A percentile compares a stretch with the other conserved stretches of the same genome.
Evolutionary conservation across 2,329 filamentous ascomycete species (phyloP).

Genomic region (Penicillium oxalicum): DNA sequence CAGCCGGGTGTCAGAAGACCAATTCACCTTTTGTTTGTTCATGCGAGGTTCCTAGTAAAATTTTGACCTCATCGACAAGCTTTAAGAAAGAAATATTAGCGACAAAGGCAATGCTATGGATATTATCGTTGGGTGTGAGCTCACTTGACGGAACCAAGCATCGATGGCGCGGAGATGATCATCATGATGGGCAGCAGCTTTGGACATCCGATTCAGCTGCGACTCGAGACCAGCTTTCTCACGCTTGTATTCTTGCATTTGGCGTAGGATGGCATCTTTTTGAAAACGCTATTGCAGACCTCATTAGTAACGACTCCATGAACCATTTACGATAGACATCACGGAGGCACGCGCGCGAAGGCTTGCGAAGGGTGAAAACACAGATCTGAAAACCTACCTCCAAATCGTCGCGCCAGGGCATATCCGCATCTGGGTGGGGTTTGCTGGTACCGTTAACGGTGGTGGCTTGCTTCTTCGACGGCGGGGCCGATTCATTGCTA

Average conservation of each 20-base stretch:
- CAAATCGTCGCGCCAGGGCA: constrained; percentile 65
- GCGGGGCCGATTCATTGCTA: constrained; percentile 76
- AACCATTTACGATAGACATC: background rate
- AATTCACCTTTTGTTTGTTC: constrained; percentile 26
- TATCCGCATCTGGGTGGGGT: constrained; percentile 60
- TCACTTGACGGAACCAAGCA: constrained; percentile 88
- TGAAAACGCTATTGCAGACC: constrained; percentile 63
- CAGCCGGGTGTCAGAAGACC: background rate
- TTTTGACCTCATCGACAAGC: constrained; percentile 45
- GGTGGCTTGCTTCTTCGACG: constrained; percentile 80
- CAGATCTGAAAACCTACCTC: constrained; percentile 54
- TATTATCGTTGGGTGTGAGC: constrained; percentile 21
- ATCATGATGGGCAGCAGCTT: constrained; percentile 75
- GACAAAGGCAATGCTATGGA: background rate
- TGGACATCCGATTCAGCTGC: constrained; percentile 73
- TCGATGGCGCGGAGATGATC: constrained; percentile 88
- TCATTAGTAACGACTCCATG: constrained; percentile 27
- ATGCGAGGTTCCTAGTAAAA: constrained; percentile 31
- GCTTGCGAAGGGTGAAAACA: too few species aligned
- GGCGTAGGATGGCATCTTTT: constrained; percentile 93
- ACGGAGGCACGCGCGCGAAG: too few species aligned
- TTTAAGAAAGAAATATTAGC: constrained; percentile 18
- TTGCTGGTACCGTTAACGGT: constrained; percentile 66
- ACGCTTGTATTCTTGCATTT: constrained; percentile 97
- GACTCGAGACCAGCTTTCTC: constrained; percentile 76